Evolutionary conservation across 495 filamentous ascomycete genomes (phyloP), one percentile per base, ranked within the genome.

Genomic region (Aspergillus incahuasiensis): DNA sequence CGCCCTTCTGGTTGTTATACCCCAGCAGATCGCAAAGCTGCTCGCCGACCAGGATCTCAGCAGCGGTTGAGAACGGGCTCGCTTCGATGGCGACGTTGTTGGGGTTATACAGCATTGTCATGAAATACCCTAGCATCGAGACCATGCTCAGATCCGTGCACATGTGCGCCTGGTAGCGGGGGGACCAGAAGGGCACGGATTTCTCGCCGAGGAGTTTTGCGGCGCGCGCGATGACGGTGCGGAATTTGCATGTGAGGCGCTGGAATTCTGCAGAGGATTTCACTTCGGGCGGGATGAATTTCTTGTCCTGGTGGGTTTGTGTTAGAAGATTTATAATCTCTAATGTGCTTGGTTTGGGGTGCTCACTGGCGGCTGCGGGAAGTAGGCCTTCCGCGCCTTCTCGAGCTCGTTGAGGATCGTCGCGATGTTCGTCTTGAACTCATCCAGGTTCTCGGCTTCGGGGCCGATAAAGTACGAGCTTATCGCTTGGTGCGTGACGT

Each of bases 21-120:
- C 74, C 75, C 54, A 80, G 69, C 49, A 79, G 55, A 6, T 71
- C 55, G 24, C 74, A 78, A n/a, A 80, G 67, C 51, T 80, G 67
- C 47, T 75, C 58, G 3, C 75, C 74, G n/a, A 68, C 74, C 34
- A 68, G 64, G 15, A 70, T 68, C 62, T 79, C 77, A 1, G 70
- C 62, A 1, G 73, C 50, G 9, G 71, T 75, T 3, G 66, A 71
- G 5, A 75, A 55, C 25, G 74, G 75, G 46, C 73, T 76, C 2
- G 70, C 73, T 54, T 79, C 77, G 21, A 77, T 55, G 2, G 76
- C 62, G 6, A 78, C 72, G 39, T 79, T 79, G 63, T 79, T 81
- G 13, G 75, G 72, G 57, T 78, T 78, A 54, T 76, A 77, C 12
- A 78, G 48, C 75, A 78, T 78, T n/a, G 76, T 74, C 62, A 71